Conservation (phyloP, 1,284 basidiomycete species). For the Meripilus lineatus region DNA sequence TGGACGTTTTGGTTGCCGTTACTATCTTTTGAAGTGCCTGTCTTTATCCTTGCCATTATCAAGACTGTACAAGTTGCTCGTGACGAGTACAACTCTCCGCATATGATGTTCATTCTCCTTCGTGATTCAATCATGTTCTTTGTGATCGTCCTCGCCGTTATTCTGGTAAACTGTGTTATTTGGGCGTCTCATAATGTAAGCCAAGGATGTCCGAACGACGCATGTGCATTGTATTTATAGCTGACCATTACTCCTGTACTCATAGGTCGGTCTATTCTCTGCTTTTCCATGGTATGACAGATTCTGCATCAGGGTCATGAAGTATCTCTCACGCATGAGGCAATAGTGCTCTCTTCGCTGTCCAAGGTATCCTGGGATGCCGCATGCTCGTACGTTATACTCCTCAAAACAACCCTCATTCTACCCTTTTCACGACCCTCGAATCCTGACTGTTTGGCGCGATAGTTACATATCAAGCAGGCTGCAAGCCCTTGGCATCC, state of each 20-base stretch:
- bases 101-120: background rate
- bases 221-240: background rate
- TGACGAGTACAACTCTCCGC: background rate
- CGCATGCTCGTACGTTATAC: background rate
- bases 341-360: background rate
- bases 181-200: slow-evolving; percentile 1
- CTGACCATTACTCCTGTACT: background rate
- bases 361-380: background rate
- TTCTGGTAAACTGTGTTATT: slow-evolving; percentile 1
- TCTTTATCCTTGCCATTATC: slow-evolving; percentile 1
- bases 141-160: background rate
- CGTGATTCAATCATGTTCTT: slow-evolving; percentile 4
- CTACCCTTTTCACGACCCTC: too few species aligned
- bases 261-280: background rate
- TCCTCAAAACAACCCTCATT: too few species aligned
- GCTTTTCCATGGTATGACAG: background rate
- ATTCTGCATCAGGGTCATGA: background rate
- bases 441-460: too few species aligned
- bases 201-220: background rate
- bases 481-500: too few species aligned
- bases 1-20: slow-evolving; percentile 1
- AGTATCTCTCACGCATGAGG: background rate
- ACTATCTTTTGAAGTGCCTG: background rate
- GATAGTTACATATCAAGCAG: too few species aligned
- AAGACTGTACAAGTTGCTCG: background rate